A percentile compares a stretch with the other conserved stretches of the same genome.
Evolutionary conservation across 2,329 filamentous ascomycete genomes (phyloP).

Genomic region (Colletotrichum sp.): DNA sequence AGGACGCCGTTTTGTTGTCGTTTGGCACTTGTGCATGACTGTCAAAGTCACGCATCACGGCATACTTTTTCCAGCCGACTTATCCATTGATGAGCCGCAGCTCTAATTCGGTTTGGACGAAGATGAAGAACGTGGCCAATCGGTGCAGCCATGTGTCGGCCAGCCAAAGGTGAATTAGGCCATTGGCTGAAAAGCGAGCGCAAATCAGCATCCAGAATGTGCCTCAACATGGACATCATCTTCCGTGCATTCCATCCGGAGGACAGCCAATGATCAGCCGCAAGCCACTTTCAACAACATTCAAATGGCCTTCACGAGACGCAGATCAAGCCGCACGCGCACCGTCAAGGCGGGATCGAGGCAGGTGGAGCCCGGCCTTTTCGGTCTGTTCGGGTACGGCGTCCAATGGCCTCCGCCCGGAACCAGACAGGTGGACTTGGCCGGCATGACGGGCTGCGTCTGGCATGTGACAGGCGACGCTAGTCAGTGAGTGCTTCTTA

Average conservation of each 20-base stretch:
- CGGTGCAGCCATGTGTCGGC: neutral
- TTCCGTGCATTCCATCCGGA: neutral
- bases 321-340: neutral
- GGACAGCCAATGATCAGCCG: neutral
- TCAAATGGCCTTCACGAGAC: neutral
- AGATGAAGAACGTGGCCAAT: neutral
- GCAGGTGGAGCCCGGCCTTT: conserved; percentile 5
- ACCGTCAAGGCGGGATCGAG: neutral
- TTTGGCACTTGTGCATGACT: neutral
- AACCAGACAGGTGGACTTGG: neutral
- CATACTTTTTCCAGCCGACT: neutral
- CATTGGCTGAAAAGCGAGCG: neutral
- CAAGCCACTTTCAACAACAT: neutral
- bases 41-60: neutral
- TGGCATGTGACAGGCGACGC: conserved; percentile 8
- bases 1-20: neutral
- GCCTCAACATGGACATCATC: neutral
- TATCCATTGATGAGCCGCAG: neutral
- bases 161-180: neutral
- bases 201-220: neutral
- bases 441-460: neutral
- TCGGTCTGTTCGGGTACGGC: conserved; percentile 8
- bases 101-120: neutral
- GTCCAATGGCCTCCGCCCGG: conserved; percentile 6
- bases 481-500: neutral